phyloP scores from a whole-genome alignment of 768 basidiomycete species.

The Xerocomus brunneocitrinus region DNA sequence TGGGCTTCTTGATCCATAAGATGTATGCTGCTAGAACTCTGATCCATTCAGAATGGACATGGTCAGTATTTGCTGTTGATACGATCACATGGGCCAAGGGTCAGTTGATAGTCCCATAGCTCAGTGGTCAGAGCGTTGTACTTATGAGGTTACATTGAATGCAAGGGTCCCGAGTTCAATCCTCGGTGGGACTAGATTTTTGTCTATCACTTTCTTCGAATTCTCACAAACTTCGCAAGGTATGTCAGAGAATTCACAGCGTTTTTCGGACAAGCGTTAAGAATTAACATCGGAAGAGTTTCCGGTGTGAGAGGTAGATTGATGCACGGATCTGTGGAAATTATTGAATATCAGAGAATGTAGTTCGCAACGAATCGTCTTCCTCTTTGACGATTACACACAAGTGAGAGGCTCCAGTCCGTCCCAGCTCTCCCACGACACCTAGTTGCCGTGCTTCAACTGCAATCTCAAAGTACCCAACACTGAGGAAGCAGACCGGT shows the following conservation, averaged over 20 bases:
- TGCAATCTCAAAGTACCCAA: slow-evolving; percentile 54
- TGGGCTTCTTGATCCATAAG: slow-evolving; percentile 25
- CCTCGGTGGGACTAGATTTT: slow-evolving; percentile 56
- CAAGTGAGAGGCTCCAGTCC: slow-evolving; percentile 22
- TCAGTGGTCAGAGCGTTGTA: slow-evolving; percentile 62
- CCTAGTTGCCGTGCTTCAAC: slow-evolving; percentile 34
- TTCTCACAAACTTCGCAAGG: neutral
- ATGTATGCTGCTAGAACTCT: neutral
- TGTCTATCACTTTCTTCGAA: slow-evolving; percentile 4
- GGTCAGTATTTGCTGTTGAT: neutral
- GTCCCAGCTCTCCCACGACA: slow-evolving; percentile 6
- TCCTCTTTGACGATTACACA: slow-evolving; percentile 11
- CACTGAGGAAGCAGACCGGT: slow-evolving; percentile 68
- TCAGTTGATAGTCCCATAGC: slow-evolving; percentile 43
- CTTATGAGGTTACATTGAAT: slow-evolving; percentile 52
- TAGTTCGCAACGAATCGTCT: slow-evolving; percentile 1
- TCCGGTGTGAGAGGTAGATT: neutral
- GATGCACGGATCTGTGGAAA: neutral
- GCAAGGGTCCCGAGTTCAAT: slow-evolving; percentile 63
- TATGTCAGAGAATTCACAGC: too few relatives aligned
- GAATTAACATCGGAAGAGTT: too few relatives aligned
- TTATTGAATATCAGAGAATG: neutral
- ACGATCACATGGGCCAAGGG: rapidly evolving
- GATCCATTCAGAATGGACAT: neutral
- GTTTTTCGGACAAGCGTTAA: too few relatives aligned